Percentiles rank a stretch among this genome's conserved stretches.
Conservation (phyloP, 2,329 filamentous ascomycete species). For the Fusarium circinatum region DNA sequence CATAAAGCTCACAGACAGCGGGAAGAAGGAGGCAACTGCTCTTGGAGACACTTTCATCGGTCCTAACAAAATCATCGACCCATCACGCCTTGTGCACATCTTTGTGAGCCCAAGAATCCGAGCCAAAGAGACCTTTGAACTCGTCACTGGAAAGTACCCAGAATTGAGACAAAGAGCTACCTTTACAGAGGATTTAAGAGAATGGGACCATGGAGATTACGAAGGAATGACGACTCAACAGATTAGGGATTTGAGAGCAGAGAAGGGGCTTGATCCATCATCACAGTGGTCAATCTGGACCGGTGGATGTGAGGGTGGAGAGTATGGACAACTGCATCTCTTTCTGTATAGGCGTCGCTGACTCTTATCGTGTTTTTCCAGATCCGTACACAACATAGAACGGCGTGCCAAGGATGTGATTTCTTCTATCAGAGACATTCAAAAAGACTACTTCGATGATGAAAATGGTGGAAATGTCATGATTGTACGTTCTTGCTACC, state of each 20-base stretch:
- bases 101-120: neutral
- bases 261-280: neutral
- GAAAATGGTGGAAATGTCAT: neutral
- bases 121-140: neutral
- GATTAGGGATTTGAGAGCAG: neutral
- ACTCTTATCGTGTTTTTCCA: fast-evolving
- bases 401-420: neutral
- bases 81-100: neutral
- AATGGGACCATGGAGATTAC: neutral
- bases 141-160: neutral
- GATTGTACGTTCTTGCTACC: neutral
- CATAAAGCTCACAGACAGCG: neutral
- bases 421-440: neutral
- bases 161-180: neutral
- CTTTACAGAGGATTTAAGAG: neutral
- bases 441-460: neutral
- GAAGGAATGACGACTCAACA: neutral
- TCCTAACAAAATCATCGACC: neutral
- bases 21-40: neutral
- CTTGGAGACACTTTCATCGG: neutral
- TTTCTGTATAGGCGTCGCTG: neutral
- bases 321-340: neutral
- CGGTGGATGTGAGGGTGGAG: neutral
- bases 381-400: neutral
- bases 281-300: neutral